phyloP scores from a whole-genome alignment of 495 filamentous ascomycete species.

The Xylaria sp. region DNA sequence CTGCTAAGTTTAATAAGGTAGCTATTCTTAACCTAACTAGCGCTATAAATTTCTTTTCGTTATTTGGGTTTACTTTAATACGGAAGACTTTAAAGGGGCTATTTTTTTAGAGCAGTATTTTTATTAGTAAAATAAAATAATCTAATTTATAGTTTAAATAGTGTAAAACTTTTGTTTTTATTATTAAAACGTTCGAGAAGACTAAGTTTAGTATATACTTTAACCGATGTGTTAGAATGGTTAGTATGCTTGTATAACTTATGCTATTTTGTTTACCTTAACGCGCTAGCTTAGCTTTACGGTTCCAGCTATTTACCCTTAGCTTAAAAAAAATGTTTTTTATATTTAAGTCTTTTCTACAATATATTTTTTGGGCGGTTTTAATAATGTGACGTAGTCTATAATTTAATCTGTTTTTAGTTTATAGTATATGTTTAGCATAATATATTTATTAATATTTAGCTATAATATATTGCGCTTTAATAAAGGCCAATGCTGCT shows the following conservation, averaged over 20 bases:
- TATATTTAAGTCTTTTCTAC: background rate
- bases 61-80: background rate
- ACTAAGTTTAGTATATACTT: constrained; percentile 2
- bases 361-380: background rate
- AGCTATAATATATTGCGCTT: no score
- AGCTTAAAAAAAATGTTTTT: no score
- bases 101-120: background rate
- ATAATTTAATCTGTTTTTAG: no score
- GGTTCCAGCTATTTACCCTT: no score
- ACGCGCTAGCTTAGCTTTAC: no score
- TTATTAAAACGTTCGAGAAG: background rate
- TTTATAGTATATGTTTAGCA: no score
- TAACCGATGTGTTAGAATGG: background rate
- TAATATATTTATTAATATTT: no score
- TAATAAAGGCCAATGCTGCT: no score
- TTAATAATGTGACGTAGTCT: background rate
- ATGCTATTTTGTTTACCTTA: background rate
- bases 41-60: background rate
- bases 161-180: no score
- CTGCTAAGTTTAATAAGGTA: no score
- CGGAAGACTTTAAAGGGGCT: no score
- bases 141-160: constrained; percentile 4
- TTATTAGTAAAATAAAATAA: background rate
- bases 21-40: no score
- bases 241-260: background rate